A percentile compares a stretch with the other conserved stretches of the same genome.
Conservation (phyloP, 2,329 filamentous ascomycete species). For the Nectriaceae sp. region DNA sequence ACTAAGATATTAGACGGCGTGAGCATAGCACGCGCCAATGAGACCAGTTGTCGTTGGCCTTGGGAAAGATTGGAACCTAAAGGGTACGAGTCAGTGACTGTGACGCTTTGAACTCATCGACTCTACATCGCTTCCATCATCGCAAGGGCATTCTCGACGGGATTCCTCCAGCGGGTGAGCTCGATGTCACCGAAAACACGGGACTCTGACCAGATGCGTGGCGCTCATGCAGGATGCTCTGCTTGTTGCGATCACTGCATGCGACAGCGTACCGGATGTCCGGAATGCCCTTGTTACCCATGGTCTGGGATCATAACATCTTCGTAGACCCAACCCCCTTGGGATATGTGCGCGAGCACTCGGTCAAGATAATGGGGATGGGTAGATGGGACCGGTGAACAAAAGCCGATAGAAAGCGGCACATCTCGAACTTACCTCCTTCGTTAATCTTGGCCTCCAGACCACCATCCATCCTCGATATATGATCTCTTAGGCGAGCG, state of each 20-base stretch:
- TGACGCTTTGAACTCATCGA: no score
- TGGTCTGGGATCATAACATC: no score
- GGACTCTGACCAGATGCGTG: not conserved
- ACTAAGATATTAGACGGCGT: constrained; percentile 97
- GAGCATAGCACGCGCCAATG: constrained; percentile 87
- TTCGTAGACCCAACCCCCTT: no score
- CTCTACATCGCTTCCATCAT: no score
- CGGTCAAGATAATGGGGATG: no score
- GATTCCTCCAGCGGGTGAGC: no score
- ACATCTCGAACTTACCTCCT: constrained; percentile 69
- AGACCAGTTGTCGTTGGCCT: constrained; percentile 92
- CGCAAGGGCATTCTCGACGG: no score
- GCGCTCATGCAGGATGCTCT: constrained; percentile 1
- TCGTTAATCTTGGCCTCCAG: constrained; percentile 90
- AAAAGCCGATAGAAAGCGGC: constrained; percentile 28
- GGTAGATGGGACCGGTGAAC: not conserved
- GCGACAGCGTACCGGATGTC: constrained; percentile 1
- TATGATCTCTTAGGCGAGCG: constrained; percentile 88
- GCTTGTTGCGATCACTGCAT: constrained; percentile 6
- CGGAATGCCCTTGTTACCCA: not conserved
- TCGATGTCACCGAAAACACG: not conserved
- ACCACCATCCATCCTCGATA: constrained; percentile 82
- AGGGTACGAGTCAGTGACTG: constrained; percentile 5
- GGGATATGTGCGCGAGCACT: no score
- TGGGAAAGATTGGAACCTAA: constrained; percentile 91